Evolutionary conservation across 257 asterid species (phyloP).

Genomic region (Cruciata laevipes): DNA sequence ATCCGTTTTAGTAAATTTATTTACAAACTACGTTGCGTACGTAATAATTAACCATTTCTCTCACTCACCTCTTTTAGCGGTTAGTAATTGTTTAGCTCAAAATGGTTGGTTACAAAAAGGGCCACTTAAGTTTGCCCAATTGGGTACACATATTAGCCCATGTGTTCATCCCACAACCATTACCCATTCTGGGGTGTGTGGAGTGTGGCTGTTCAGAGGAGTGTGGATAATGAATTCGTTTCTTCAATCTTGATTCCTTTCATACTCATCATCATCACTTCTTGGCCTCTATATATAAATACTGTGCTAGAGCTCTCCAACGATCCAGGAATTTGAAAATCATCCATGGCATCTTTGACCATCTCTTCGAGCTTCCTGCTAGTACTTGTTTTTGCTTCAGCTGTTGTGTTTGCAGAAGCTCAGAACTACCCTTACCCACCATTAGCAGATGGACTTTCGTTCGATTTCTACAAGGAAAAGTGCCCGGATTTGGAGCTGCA

Average conservation of each 20-base stretch:
- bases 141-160: background rate
- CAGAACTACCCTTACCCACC: constrained; percentile 24
- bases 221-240: constrained; percentile 3
- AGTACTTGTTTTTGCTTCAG: background rate
- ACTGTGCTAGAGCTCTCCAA: background rate
- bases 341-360: constrained; percentile 10
- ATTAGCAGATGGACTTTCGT: constrained; percentile 16
- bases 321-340: background rate
- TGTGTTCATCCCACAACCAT: background rate
- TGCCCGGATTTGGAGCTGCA: background rate
- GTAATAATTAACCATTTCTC: too few species aligned
- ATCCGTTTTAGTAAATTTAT: too few species aligned
- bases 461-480: background rate
- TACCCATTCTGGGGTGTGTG: background rate
- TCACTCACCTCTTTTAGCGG: too few species aligned
- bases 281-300: background rate
- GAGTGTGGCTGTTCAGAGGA: background rate
- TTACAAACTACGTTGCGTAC: too few species aligned
- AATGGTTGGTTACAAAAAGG: background rate
- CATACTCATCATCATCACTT: background rate
- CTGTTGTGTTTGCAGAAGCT: constrained; percentile 13
- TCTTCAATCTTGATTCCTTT: background rate
- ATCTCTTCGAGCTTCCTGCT: background rate
- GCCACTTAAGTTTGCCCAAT: background rate
- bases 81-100: background rate